These are phyloP conservation scores for Blastobotrys ciferrii DNA, from an alignment of 1,139 yeast genomes.

Conservation along the genomic window DNA sequence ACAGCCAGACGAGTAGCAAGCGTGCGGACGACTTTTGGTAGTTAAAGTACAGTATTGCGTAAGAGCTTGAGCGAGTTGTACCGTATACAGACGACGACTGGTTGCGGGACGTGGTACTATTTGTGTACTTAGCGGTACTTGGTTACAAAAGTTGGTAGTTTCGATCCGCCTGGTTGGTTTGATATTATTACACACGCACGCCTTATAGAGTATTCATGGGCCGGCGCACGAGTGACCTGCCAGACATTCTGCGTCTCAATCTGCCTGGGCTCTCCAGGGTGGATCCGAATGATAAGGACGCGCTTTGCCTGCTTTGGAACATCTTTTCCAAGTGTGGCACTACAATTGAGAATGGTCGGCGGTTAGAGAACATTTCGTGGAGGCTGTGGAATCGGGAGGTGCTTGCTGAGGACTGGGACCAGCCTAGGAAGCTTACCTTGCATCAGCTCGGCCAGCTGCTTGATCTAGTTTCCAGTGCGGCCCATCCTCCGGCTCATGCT, in stretches of 20 bases:
- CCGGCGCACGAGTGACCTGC: conserved; percentile 6
- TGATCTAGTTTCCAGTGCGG: conserved; percentile 13
- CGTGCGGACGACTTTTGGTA: too few relatives aligned
- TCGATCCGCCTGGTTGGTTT: neutral
- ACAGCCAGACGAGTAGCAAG: neutral
- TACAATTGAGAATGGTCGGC: conserved; percentile 50
- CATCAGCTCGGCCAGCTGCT: conserved; percentile 28
- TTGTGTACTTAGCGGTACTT: too few relatives aligned
- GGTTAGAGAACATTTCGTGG: conserved; percentile 60
- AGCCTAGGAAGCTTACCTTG: conserved; percentile 25
- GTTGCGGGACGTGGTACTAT: too few relatives aligned
- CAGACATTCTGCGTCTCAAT: conserved; percentile 6
- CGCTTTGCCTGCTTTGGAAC: conserved; percentile 48
- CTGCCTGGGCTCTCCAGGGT: conserved; percentile 5
- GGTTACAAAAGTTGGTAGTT: too few relatives aligned
- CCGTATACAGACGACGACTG: neutral
- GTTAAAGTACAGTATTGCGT: too few relatives aligned
- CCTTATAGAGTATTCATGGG: neutral
- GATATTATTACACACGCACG: neutral
- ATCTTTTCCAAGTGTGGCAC: conserved; percentile 55
- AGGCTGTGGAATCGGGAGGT: conserved; percentile 53
- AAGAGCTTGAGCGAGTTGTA: too few relatives aligned
- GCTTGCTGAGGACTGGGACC: conserved; percentile 14
- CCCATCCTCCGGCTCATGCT: too few relatives aligned
- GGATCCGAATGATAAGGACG: conserved; percentile 43